Evolutionary conservation across 768 basidiomycete genomes (phyloP).

Genomic region (Podaxis sp.): DNA sequence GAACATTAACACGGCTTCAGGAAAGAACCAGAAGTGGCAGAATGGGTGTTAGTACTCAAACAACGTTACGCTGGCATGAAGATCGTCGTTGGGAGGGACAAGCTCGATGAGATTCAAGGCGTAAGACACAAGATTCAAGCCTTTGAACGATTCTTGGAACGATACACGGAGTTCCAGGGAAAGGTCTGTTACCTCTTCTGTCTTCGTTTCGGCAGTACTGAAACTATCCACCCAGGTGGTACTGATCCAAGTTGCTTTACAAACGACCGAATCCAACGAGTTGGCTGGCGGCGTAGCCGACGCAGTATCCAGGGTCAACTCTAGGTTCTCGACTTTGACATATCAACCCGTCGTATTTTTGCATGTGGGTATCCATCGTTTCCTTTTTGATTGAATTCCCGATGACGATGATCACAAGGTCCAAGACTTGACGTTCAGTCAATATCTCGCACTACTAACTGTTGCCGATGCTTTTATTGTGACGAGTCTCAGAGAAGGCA

Average conservation of each 20-base stretch:
- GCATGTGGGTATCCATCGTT: not conserved
- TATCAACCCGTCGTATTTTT: constrained; percentile 87
- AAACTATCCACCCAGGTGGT: constrained; percentile 43
- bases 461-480: constrained; percentile 85
- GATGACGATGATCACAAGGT: constrained; percentile 40
- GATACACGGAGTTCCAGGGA: constrained; percentile 73
- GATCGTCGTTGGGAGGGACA: constrained; percentile 83
- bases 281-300: constrained; percentile 70
- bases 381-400: not conserved
- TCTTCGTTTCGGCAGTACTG: not conserved
- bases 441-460: constrained; percentile 77
- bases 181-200: constrained; percentile 37
- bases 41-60: constrained; percentile 76
- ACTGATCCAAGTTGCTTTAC: constrained; percentile 83
- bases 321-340: constrained; percentile 76
- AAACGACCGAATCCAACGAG: constrained; percentile 76
- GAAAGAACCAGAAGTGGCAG: constrained; percentile 69
- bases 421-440: constrained; percentile 78
- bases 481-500: constrained; percentile 81
- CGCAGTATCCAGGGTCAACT: constrained; percentile 76
- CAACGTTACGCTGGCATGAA: constrained; percentile 85
- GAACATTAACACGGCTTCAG: constrained; percentile 26
- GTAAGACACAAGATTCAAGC: constrained; percentile 81
- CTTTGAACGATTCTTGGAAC: constrained; percentile 78
- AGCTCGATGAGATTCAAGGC: constrained; percentile 85